Evolutionary conservation across 139 green algal genomes (phyloP).

Genomic region (Desmodesmus armatus): DNA sequence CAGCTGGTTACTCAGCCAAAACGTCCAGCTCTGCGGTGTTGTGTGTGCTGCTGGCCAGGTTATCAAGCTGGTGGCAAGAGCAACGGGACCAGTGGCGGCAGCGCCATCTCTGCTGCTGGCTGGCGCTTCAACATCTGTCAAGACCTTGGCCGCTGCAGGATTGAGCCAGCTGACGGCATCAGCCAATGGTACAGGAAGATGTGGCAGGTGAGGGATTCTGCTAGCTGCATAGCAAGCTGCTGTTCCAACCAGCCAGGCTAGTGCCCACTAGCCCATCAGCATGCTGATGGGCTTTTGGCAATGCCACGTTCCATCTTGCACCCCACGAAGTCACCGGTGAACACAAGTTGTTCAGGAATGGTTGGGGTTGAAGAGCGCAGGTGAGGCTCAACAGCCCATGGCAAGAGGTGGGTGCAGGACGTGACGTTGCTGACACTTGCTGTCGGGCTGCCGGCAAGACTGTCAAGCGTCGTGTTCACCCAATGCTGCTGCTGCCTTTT

Average conservation of each 20-base stretch:
- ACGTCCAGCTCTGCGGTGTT: too few relatives aligned
- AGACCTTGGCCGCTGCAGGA: slow-evolving; percentile 51
- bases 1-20: neutral
- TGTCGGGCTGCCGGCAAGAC: too few relatives aligned
- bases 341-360: too few relatives aligned
- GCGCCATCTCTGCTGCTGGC: slow-evolving; percentile 76
- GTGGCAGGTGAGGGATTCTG: slow-evolving; percentile 56
- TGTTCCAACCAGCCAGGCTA: too few relatives aligned
- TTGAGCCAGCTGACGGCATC: slow-evolving; percentile 67
- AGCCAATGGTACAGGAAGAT: slow-evolving; percentile 64
- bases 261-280: too few relatives aligned
- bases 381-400: too few relatives aligned
- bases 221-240: too few relatives aligned
- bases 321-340: too few relatives aligned
- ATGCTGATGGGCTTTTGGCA: too few relatives aligned
- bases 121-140: slow-evolving; percentile 79
- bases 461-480: neutral
- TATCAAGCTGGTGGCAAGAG: slow-evolving; percentile 39
- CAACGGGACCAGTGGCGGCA: slow-evolving; percentile 73
- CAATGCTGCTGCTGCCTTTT: slow-evolving; percentile 26
- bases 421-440: slow-evolving; percentile 5
- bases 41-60: neutral
- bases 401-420: neutral
- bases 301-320: too few relatives aligned
- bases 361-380: too few relatives aligned